These are phyloP conservation scores for Solanum chiquidenum DNA, from an alignment of 257 asterid species.

Conservation along the genomic window DNA sequence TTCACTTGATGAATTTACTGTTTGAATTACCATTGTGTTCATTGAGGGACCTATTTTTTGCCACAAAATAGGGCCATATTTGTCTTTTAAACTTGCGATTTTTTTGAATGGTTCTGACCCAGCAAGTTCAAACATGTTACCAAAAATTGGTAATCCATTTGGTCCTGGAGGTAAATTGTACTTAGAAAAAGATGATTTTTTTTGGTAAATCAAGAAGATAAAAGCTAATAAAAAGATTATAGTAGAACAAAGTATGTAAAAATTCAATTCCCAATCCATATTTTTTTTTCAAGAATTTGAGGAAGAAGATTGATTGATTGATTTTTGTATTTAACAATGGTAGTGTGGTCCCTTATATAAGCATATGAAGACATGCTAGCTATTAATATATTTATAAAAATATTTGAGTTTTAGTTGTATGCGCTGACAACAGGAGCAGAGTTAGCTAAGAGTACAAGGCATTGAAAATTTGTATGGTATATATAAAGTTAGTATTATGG, in stretches of 20 bases:
- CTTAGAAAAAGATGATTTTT: neutral
- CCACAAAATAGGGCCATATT: slow-evolving; percentile 41
- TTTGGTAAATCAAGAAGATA: neutral
- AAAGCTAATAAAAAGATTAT: slow-evolving; percentile 1
- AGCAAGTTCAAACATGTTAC: slow-evolving; percentile 34
- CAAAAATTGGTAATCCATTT: slow-evolving; percentile 36
- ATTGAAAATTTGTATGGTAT: neutral
- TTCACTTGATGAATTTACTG: neutral
- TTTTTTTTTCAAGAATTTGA: neutral
- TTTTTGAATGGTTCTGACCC: slow-evolving; percentile 30
- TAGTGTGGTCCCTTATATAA: neutral
- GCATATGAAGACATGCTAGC: neutral
- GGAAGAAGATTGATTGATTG: neutral
- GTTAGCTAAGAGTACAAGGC: neutral
- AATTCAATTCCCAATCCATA: slow-evolving; percentile 10
- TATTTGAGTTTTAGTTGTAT: neutral
- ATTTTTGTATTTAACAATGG: neutral
- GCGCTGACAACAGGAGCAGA: fast-evolving
- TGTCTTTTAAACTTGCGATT: slow-evolving; percentile 12
- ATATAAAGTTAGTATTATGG: neutral
- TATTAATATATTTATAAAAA: neutral
- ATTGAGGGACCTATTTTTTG: slow-evolving; percentile 30
- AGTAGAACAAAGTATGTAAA: slow-evolving; percentile 2
- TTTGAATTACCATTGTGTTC: slow-evolving; percentile 31
- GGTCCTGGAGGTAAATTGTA: slow-evolving; percentile 35